Evolutionary conservation across 2,329 filamentous ascomycete genomes (phyloP).

Genomic region (Raffaelea ambrosiae): DNA sequence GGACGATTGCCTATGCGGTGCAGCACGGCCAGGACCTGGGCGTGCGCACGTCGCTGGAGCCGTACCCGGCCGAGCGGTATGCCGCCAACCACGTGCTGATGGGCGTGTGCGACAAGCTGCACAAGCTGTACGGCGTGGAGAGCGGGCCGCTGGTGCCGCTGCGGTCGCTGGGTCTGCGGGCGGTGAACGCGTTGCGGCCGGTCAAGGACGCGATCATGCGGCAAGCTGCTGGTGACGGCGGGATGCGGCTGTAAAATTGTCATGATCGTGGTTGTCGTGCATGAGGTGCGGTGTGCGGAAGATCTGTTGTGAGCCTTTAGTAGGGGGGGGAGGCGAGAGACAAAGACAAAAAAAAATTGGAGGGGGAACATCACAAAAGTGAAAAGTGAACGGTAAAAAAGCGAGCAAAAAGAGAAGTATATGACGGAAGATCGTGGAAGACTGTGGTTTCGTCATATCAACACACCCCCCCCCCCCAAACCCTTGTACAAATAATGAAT

Average conservation of each 20-base stretch:
- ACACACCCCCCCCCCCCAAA: no score
- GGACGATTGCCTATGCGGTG: slow-evolving; percentile 67
- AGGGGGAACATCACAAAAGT: no score
- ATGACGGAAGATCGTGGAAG: no score
- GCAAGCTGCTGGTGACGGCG: slow-evolving; percentile 44
- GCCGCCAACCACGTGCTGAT: slow-evolving; percentile 71
- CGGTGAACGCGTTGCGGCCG: slow-evolving; percentile 65
- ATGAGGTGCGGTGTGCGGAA: background rate
- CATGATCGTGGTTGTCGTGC: no score
- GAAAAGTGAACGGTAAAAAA: no score
- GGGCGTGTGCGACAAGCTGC: slow-evolving; percentile 79
- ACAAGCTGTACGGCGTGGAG: slow-evolving; percentile 81
- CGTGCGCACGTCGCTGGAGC: slow-evolving; percentile 65
- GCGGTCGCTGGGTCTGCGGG: slow-evolving; percentile 65
- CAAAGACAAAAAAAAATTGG: background rate
- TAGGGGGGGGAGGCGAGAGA: no score
- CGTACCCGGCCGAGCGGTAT: slow-evolving; percentile 75
- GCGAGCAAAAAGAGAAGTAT: background rate
- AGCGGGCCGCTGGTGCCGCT: slow-evolving; percentile 72
- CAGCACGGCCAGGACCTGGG: slow-evolving; percentile 83
- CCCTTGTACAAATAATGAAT: no score
- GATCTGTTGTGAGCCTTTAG: background rate
- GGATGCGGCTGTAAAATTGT: no score
- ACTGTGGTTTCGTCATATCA: no score
- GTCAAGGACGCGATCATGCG: slow-evolving; percentile 85